phyloP scores from a whole-genome alignment of 305 asterid genomes.

The Solanum aculeatissimum region DNA sequence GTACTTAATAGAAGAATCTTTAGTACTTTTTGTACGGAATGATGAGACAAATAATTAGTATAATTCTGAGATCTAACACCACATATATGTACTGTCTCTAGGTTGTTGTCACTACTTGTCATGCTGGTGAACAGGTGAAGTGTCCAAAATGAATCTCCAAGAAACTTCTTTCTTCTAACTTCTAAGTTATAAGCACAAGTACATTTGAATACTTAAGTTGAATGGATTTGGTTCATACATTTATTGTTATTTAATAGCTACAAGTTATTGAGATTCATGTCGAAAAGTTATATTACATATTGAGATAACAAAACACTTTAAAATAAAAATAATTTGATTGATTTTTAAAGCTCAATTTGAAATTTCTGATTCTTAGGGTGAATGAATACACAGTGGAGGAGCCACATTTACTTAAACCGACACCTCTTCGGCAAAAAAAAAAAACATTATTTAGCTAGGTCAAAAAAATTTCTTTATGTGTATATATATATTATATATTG shows the following conservation, averaged over 20 bases:
- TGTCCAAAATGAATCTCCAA: neutral
- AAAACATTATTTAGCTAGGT: no score
- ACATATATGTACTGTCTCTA: neutral
- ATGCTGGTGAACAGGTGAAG: neutral
- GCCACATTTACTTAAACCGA: no score
- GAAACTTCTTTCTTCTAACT: neutral
- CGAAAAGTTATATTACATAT: neutral
- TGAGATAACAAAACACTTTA: neutral
- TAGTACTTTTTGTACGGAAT: neutral
- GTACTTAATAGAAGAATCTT: neutral
- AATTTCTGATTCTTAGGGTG: neutral
- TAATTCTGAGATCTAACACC: neutral
- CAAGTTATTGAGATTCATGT: neutral
- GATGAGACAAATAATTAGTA: neutral
- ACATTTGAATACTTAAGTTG: neutral
- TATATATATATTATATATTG: no score
- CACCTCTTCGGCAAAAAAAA: no score
- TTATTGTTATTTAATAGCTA: neutral
- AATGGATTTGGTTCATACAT: neutral
- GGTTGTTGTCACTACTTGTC: neutral
- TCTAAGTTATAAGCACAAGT: neutral
- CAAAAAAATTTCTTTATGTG: no score
- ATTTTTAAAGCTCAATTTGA: no score
- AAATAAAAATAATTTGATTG: neutral
- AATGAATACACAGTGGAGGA: neutral